phyloP scores from a whole-genome alignment of 2,329 filamentous ascomycete species.

The Fusarium gaditjirri region DNA sequence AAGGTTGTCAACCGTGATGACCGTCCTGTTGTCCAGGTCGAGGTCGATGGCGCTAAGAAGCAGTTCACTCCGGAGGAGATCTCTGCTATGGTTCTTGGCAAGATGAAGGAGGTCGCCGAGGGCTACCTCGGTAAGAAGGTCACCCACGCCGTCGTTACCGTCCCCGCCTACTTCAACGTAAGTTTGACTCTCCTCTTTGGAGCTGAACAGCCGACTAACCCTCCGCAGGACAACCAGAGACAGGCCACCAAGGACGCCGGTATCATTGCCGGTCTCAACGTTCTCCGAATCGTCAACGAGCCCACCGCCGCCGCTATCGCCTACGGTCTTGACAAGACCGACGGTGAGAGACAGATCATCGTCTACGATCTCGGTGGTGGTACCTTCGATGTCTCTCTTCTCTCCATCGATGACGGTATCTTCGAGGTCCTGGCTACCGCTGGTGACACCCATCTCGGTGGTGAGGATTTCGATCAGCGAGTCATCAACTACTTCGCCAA shows the following conservation, averaged over 20 bases:
- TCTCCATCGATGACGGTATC: conserved; percentile 90
- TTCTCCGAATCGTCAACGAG: conserved; percentile 96
- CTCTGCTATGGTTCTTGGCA: conserved; percentile 82
- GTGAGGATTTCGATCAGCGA: conserved; percentile 98
- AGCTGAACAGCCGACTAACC: conserved; percentile 34
- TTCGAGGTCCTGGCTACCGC: conserved; percentile 95
- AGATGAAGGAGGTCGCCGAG: conserved; percentile 88
- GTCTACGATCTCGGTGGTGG: conserved; percentile 95
- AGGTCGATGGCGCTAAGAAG: conserved; percentile 72
- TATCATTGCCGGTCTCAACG: conserved; percentile 90
- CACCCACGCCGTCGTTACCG: conserved; percentile 89
- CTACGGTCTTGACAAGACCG: conserved; percentile 90
- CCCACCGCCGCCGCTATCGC: conserved; percentile 95
- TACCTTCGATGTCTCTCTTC: conserved; percentile 93
- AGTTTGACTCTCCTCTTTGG: conserved; percentile 26
- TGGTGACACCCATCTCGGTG: conserved; percentile 97
- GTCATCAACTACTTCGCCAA: conserved; percentile 97
- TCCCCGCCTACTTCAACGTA: conserved; percentile 94
- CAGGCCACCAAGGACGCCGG: conserved; percentile 97
- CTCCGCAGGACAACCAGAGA: conserved; percentile 80
- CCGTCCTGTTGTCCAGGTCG: conserved; percentile 86
- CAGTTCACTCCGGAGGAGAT: conserved; percentile 84
- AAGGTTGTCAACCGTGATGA: conserved; percentile 89
- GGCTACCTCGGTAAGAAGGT: conserved; percentile 84
- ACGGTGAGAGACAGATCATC: conserved; percentile 86